Conservation (phyloP, 805 yeast species). For the Teunomyces pallodes region DNA sequence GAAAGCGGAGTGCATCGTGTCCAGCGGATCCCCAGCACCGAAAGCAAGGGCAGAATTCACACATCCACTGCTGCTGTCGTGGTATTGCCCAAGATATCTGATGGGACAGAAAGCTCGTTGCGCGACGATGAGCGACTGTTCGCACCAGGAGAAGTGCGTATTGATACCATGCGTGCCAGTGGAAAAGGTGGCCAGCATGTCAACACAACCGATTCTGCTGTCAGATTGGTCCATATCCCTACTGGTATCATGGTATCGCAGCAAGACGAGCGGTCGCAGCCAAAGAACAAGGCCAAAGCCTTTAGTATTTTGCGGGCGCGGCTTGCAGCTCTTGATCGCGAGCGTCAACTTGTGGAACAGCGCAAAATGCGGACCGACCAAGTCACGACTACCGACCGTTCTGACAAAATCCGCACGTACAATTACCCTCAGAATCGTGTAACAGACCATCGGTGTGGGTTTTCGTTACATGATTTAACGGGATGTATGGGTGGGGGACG, state of each 20-base stretch:
- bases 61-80: conserved; percentile 96
- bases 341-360: conserved; percentile 62
- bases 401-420: conserved; percentile 92
- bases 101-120: conserved; percentile 47
- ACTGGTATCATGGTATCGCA: conserved; percentile 85
- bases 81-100: conserved; percentile 79
- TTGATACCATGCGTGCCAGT: conserved; percentile 96
- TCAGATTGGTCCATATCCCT: conserved; percentile 86
- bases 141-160: conserved; percentile 81
- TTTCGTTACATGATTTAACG: conserved; percentile 66
- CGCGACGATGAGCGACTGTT: conserved; percentile 64
- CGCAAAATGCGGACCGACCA: conserved; percentile 70
- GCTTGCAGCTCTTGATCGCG: conserved; percentile 75
- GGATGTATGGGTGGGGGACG: conserved; percentile 39
- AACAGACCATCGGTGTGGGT: conserved; percentile 91
- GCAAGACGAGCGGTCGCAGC: conserved; percentile 96
- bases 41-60: conserved; percentile 89
- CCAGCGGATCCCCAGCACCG: conserved; percentile 91
- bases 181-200: conserved; percentile 99
- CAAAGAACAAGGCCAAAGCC: conserved; percentile 90
- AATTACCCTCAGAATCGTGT: conserved; percentile 90
- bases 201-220: conserved; percentile 96
- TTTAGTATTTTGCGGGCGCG: conserved; percentile 77
- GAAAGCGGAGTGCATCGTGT: conserved; percentile 98
- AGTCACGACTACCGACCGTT: conserved; percentile 83